A percentile compares a stretch with the other conserved stretches of the same genome.
phyloP scores from a whole-genome alignment of 148 eudicot species.

The Suaeda aralocaspica region DNA sequence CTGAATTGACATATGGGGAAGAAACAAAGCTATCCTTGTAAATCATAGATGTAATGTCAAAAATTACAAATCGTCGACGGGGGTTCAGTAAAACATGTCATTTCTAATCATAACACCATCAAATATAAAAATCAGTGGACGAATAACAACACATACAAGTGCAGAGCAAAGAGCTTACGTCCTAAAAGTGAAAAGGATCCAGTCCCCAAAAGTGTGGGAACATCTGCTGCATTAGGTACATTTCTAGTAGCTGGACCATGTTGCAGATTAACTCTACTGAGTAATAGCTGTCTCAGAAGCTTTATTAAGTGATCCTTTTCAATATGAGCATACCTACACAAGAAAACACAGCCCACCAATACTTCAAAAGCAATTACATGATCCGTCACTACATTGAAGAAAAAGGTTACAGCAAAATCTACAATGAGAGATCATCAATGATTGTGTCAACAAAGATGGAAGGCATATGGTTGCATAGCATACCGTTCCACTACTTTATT shows the following conservation, averaged over 20 bases:
- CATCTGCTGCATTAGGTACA: slow-evolving; percentile 72
- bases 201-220: slow-evolving; percentile 86
- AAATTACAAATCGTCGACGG: not conserved
- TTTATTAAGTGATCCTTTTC: slow-evolving; percentile 83
- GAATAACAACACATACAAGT: slow-evolving; percentile 3
- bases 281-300: slow-evolving; percentile 79
- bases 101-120: not conserved
- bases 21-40: not conserved
- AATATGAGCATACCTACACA: slow-evolving; percentile 69
- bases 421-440: slow-evolving; percentile 10
- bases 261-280: slow-evolving; percentile 42
- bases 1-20: slow-evolving; percentile 33
- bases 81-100: not conserved
- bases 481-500: slow-evolving; percentile 83
- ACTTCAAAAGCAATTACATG: slow-evolving; percentile 12
- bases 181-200: slow-evolving; percentile 85
- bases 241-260: slow-evolving; percentile 38
- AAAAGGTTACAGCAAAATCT: not conserved
- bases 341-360: slow-evolving; percentile 5
- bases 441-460: not conserved
- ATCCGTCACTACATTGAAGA: not conserved
- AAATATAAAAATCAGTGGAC: not conserved
- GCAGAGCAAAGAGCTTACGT: slow-evolving; percentile 39
- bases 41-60: not conserved
- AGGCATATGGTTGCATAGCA: slow-evolving; percentile 6